Conservation (phyloP, 345 rosid species). For the Erysimum cheiranthoides region DNA sequence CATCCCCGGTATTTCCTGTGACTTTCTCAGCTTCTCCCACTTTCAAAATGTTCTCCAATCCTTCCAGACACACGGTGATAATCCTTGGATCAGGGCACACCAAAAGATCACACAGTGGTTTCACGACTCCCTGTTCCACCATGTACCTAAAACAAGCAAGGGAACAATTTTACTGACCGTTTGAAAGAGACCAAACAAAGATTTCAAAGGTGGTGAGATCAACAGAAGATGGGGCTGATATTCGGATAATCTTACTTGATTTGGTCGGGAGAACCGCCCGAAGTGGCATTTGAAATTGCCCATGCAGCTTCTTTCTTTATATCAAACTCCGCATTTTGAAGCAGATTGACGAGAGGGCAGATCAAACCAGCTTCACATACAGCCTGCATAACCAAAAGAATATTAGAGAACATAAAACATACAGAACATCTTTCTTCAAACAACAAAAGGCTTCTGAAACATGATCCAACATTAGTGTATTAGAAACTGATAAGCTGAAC, state of each 20-base stretch:
- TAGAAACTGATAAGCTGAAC: neutral
- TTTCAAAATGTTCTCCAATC: constrained; percentile 81
- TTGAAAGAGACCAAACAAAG: neutral
- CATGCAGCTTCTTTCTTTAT: constrained; percentile 93
- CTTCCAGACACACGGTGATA: constrained; percentile 79
- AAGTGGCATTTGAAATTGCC: constrained; percentile 86
- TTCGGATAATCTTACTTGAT: constrained; percentile 57
- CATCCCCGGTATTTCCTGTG: constrained; percentile 59
- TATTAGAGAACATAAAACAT: constrained; percentile 10
- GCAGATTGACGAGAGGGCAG: constrained; percentile 67
- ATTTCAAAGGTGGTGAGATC: neutral
- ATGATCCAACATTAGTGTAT: neutral
- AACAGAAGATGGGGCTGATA: constrained; percentile 1
- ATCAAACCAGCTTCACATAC: constrained; percentile 74
- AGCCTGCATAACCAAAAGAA: constrained; percentile 47
- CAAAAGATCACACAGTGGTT: constrained; percentile 82
- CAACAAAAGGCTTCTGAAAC: constrained; percentile 15
- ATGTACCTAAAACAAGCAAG: constrained; percentile 51
- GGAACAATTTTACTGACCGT: neutral
- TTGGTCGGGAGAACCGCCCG: constrained; percentile 77
- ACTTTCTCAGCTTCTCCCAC: constrained; percentile 78
- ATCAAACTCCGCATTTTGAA: constrained; percentile 82
- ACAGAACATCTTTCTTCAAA: neutral
- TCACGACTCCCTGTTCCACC: constrained; percentile 79
- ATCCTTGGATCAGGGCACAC: constrained; percentile 86